These are phyloP conservation scores for Neurospora sp. DNA, from an alignment of 495 filamentous ascomycete species.

Conservation along the genomic window DNA sequence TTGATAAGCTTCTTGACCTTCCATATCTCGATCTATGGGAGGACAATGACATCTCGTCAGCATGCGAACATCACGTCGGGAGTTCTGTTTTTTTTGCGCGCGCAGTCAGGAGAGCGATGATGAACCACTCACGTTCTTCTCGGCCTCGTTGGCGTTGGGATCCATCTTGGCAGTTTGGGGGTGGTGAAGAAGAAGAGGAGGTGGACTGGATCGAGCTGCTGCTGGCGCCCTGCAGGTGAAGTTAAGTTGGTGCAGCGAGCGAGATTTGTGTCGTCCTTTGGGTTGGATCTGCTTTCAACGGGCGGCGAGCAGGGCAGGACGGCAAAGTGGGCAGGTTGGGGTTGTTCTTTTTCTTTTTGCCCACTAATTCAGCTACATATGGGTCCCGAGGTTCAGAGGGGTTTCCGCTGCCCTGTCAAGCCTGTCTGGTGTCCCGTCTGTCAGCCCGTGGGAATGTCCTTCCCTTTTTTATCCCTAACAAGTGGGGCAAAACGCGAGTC, in stretches of 20 bases:
- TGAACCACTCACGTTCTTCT: conserved; percentile 72
- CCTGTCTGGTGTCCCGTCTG: neutral
- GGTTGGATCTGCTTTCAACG: neutral
- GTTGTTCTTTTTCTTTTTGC: neutral
- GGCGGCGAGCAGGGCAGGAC: neutral
- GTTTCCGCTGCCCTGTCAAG: neutral
- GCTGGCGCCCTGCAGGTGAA: neutral
- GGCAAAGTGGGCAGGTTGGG: neutral
- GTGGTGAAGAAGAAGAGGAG: neutral
- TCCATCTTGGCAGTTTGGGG: conserved; percentile 55
- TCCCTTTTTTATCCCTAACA: neutral
- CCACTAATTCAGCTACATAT: neutral
- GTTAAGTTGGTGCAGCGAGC: neutral
- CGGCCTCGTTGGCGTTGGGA: conserved; percentile 79
- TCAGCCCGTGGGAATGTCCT: neutral
- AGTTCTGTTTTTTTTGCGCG: conserved; percentile 1
- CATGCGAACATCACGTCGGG: neutral
- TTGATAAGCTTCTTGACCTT: conserved; percentile 96
- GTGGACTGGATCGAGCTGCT: neutral
- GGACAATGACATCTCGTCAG: conserved; percentile 9
- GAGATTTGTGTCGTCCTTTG: neutral
- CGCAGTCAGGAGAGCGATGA: conserved; percentile 2
- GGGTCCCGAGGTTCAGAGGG: neutral
- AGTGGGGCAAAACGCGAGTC: neutral
- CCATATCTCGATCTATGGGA: conserved; percentile 57